A percentile compares a stretch with the other conserved stretches of the same genome.
Conservation (phyloP, 2,329 filamentous ascomycete genomes). For the Ophidiomyces ophidiicola region DNA sequence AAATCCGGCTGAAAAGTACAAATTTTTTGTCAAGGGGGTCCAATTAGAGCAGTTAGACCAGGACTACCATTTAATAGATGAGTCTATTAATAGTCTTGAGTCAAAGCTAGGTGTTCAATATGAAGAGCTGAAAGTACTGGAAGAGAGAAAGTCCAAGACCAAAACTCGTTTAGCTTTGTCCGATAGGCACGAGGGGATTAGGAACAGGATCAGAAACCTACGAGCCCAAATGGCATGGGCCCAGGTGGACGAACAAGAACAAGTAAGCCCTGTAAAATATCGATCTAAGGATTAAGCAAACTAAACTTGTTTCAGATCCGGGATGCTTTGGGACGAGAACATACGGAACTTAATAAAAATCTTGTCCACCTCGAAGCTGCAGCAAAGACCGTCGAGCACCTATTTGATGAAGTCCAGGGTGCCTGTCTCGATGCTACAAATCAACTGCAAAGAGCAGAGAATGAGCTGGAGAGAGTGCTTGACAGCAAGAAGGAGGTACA, state of each 20-base stretch:
- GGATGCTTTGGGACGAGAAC: conserved; percentile 26
- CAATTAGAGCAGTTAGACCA: conserved; percentile 84
- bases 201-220: conserved; percentile 47
- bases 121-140: conserved; percentile 52
- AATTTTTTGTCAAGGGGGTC: conserved; percentile 88
- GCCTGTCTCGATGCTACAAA: conserved; percentile 32
- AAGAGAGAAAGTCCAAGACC: conserved; percentile 48
- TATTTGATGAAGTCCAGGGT: conserved; percentile 34
- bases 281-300: background rate
- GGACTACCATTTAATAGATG: conserved; percentile 75
- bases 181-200: conserved; percentile 54
- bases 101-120: conserved; percentile 49
- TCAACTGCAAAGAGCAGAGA: conserved; percentile 34
- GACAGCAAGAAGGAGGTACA: conserved; percentile 40
- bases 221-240: conserved; percentile 69
- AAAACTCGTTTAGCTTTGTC: conserved; percentile 53
- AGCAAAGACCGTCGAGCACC: conserved; percentile 35
- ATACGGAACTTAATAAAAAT: conserved; percentile 32
- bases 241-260: conserved; percentile 68
- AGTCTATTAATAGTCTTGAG: conserved; percentile 62
- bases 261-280: conserved; percentile 21
- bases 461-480: conserved; percentile 33
- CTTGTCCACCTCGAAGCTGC: conserved; percentile 38
- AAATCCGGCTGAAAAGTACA: conserved; percentile 75
- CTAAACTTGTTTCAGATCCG: conserved; percentile 20